These are phyloP conservation scores for Corrigiola litoralis DNA, from an alignment of 179 eudicot genomes.

Conservation along the genomic window DNA sequence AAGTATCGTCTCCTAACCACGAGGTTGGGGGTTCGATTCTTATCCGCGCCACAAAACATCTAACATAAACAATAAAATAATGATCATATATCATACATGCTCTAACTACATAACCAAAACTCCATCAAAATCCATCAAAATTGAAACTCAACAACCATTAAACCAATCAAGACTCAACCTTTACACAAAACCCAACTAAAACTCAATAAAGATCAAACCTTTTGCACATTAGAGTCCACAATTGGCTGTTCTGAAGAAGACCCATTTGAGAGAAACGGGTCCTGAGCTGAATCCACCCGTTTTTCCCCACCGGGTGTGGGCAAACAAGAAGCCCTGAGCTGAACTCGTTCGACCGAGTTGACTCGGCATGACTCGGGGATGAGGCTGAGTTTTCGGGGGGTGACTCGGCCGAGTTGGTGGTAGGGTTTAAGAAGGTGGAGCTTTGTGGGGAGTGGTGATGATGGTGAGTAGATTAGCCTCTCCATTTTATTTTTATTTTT, in stretches of 20 bases:
- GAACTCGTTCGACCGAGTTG: slow-evolving; percentile 17
- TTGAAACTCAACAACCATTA: not conserved
- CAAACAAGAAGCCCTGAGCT: slow-evolving; percentile 13
- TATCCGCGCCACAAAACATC: no score
- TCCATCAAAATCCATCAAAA: not conserved
- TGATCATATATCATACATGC: no score
- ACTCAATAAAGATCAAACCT: slow-evolving; percentile 14
- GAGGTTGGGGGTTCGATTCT: no score
- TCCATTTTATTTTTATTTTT: slow-evolving; percentile 39
- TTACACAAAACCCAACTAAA: not conserved
- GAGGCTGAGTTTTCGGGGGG: slow-evolving; percentile 23
- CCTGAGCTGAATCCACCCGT: slow-evolving; percentile 2
- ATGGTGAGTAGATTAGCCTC: slow-evolving; percentile 55
- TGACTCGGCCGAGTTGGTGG: slow-evolving; percentile 39
- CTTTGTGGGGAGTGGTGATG: slow-evolving; percentile 38
- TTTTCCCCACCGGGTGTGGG: slow-evolving; percentile 2
- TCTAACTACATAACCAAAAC: no score
- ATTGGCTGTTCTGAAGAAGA: slow-evolving; percentile 16
- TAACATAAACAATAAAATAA: no score
- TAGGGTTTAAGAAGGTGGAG: slow-evolving; percentile 30
- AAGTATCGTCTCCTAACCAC: no score
- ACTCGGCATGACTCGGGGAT: slow-evolving; percentile 25
- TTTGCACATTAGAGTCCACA: not conserved
- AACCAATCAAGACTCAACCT: not conserved
- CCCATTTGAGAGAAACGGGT: slow-evolving; percentile 23